phyloP scores from a whole-genome alignment of 306 rosid genomes.

The Astragalus membranaceus region DNA sequence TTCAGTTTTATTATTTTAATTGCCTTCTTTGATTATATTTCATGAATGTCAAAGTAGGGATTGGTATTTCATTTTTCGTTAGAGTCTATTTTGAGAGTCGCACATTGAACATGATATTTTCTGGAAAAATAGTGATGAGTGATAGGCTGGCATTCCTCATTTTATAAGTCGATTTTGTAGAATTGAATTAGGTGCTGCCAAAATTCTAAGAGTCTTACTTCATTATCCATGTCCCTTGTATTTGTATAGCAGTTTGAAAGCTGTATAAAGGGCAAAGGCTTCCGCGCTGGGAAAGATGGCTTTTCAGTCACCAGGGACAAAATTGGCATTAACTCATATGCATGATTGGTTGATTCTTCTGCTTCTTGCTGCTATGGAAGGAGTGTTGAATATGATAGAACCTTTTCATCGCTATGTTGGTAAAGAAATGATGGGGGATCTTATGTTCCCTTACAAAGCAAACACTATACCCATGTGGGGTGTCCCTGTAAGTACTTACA shows the following conservation, averaged over 20 bases:
- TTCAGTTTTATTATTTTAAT: not conserved
- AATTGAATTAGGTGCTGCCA: no score
- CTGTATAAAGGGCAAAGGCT: not conserved
- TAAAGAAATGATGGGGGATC: slow-evolving; percentile 39
- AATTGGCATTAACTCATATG: slow-evolving; percentile 25
- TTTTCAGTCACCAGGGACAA: slow-evolving; percentile 23
- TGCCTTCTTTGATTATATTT: not conserved
- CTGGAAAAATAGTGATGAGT: no score
- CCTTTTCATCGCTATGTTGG: slow-evolving; percentile 46
- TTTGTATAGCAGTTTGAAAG: not conserved
- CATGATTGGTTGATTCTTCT: slow-evolving; percentile 43
- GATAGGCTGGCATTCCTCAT: no score
- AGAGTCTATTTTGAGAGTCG: no score
- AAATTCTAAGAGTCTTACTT: not conserved
- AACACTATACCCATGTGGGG: slow-evolving; percentile 49
- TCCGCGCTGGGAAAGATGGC: slow-evolving; percentile 3
- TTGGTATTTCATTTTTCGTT: not conserved
- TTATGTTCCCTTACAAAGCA: slow-evolving; percentile 27
- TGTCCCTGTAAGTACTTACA: slow-evolving; percentile 33
- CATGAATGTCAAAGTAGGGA: not conserved
- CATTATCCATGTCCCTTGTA: not conserved
- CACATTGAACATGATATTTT: no score
- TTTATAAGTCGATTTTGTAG: no score
- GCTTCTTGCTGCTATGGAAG: slow-evolving; percentile 27
- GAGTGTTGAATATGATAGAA: slow-evolving; percentile 28